Evolutionary conservation across 768 basidiomycete genomes (phyloP), one percentile per base, ranked within the genome.

Genomic region (Saitozyma sp.): DNA sequence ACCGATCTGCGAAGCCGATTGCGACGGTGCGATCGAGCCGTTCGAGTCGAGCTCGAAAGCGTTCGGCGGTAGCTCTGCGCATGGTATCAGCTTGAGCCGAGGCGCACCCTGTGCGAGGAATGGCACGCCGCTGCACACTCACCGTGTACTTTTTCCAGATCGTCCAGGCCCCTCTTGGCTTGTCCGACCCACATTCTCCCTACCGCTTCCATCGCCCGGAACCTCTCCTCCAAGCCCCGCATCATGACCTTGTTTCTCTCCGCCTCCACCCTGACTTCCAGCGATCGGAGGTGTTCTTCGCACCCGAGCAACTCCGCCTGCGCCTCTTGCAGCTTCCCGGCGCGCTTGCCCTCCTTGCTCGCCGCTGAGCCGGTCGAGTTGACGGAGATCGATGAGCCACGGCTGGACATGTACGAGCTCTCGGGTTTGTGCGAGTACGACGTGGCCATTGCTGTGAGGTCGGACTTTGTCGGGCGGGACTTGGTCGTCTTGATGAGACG

Each of bases 221-320:
- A 79, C 50, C 75, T 55, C 58, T 79, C 78, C 62, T 74, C 73
- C 46, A 79, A 59, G 29, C 78, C 78, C 37, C 72, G 63, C 53
- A 70, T 63, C 76, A 79, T 77, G 59, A 79, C 74, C 60, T 76
- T 77, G 64, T 75, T 78, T 54, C 78, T 60, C 59, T 79, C 78
- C 53, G 64, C 57, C 65, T 79, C 78, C 52, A 79, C 70, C 51
- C 68, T 58, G 19, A 79, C 71, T 59, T 79, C 78, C 55, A 79
- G 54, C 0, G 66, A 58, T 39, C 78, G 41, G 50, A 79, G 52
- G 58, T 79, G 78, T 55, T 79, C 78, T 42, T 79, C 78, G 54
- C 78, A 79, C 2, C 78, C 78, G 3, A 79, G 56, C 45, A 79
- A 59, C 59, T 79, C 78, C 20, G 78, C 78, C 63, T 79, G 78